phyloP scores from a whole-genome alignment of 2,329 filamentous ascomycete genomes.

The Scolecobasidium constrictum region DNA sequence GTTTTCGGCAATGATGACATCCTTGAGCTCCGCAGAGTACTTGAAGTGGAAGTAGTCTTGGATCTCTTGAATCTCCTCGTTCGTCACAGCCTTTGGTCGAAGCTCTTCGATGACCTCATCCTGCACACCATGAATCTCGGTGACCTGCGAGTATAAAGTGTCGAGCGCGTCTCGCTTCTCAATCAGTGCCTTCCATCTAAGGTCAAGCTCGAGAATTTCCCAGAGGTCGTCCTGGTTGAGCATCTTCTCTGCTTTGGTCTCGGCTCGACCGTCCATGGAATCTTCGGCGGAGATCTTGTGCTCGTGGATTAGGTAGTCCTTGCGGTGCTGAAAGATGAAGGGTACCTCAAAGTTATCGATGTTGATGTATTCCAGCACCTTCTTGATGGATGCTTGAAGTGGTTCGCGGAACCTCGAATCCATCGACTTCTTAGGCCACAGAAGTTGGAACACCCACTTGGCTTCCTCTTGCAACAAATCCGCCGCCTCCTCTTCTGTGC shows the following conservation, averaged over 20 bases:
- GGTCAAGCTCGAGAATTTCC: slow-evolving; percentile 87
- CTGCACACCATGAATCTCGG: slow-evolving; percentile 44
- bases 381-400: slow-evolving; percentile 79
- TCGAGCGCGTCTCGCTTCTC: slow-evolving; percentile 85
- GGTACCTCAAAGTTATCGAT: slow-evolving; percentile 91
- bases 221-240: slow-evolving; percentile 88
- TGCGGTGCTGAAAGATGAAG: slow-evolving; percentile 95
- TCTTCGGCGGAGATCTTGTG: slow-evolving; percentile 51
- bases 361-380: slow-evolving; percentile 91
- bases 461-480: slow-evolving; percentile 66
- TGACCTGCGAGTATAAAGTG: slow-evolving; percentile 65
- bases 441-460: slow-evolving; percentile 79
- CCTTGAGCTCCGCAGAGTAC: slow-evolving; percentile 74
- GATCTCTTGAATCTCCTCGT: slow-evolving; percentile 92
- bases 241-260: slow-evolving; percentile 65
- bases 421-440: slow-evolving; percentile 79
- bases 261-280: neutral
- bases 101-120: slow-evolving; percentile 75
- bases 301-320: slow-evolving; percentile 92
- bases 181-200: slow-evolving; percentile 86
- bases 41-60: slow-evolving; percentile 96
- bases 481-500: slow-evolving; percentile 64
- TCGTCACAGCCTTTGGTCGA: slow-evolving; percentile 66
- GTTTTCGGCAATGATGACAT: slow-evolving; percentile 54
- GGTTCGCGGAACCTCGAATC: slow-evolving; percentile 62